These are phyloP conservation scores for Galerina sulciceps DNA, from an alignment of 768 basidiomycete species.

Conservation along the genomic window DNA sequence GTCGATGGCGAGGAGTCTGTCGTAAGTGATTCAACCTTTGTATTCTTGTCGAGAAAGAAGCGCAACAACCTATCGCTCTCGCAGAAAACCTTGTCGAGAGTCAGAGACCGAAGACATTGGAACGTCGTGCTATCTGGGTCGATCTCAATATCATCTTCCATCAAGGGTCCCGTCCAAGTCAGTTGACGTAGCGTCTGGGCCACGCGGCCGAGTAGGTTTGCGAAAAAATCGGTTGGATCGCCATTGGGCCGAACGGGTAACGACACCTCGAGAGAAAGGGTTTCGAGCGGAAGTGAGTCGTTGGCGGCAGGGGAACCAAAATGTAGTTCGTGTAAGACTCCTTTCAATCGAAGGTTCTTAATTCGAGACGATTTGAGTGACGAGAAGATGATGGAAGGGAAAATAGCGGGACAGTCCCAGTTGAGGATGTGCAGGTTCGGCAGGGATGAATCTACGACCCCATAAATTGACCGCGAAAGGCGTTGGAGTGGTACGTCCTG, in stretches of 20 bases:
- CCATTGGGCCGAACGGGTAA: neutral
- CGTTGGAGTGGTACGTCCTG: neutral
- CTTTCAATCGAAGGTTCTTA: slow-evolving; percentile 27
- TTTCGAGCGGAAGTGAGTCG: slow-evolving; percentile 7
- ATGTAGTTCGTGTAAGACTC: slow-evolving; percentile 4
- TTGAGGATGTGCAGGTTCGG: slow-evolving; percentile 31
- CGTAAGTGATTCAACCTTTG: slow-evolving; percentile 16
- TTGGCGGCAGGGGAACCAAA: neutral
- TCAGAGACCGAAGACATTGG: slow-evolving; percentile 21
- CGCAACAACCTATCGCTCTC: neutral
- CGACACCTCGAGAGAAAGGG: slow-evolving; percentile 19
- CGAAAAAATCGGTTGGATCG: slow-evolving; percentile 2
- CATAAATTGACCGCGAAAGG: neutral
- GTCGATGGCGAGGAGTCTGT: slow-evolving; percentile 14
- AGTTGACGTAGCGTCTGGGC: slow-evolving; percentile 24
- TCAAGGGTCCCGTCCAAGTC: slow-evolving; percentile 18
- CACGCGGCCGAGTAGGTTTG: slow-evolving; percentile 7
- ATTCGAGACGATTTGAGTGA: slow-evolving; percentile 20
- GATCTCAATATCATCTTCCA: slow-evolving; percentile 4
- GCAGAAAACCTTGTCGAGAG: slow-evolving; percentile 16
- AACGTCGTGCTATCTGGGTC: slow-evolving; percentile 10
- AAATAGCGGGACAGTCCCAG: slow-evolving; percentile 22
- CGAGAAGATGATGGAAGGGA: slow-evolving; percentile 16
- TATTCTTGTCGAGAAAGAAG: slow-evolving; percentile 9
- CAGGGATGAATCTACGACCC: slow-evolving; percentile 16